phyloP scores from a whole-genome alignment of 805 yeast species.

The Pichia occidentalis region DNA sequence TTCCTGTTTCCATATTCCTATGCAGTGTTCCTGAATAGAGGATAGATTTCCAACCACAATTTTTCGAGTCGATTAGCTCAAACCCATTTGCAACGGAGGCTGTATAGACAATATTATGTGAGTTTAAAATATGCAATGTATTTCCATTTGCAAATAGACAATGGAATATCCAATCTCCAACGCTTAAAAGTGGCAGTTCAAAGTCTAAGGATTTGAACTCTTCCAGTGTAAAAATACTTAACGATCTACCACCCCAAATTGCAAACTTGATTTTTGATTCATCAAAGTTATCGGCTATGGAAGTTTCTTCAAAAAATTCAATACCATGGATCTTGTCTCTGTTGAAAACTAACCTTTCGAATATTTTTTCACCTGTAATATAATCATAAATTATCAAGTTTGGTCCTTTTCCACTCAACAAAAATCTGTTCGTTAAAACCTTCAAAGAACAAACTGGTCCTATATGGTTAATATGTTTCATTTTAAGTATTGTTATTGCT shows the following conservation, averaged over 20 bases:
- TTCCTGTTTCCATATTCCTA: constrained; percentile 30
- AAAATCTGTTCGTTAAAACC: constrained; percentile 29
- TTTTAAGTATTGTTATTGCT: background rate
- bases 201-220: constrained; percentile 23
- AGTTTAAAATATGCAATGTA: constrained; percentile 53
- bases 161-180: constrained; percentile 77
- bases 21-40: constrained; percentile 80
- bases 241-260: constrained; percentile 70
- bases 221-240: constrained; percentile 36
- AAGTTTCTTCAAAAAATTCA: constrained; percentile 23
- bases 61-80: constrained; percentile 27
- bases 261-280: constrained; percentile 24
- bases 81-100: constrained; percentile 21
- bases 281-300: constrained; percentile 25
- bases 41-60: constrained; percentile 69
- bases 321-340: constrained; percentile 83
- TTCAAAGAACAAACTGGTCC: constrained; percentile 71
- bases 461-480: constrained; percentile 31
- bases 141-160: constrained; percentile 41
- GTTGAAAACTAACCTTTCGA: constrained; percentile 44
- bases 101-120: constrained; percentile 65
- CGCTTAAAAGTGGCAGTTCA: constrained; percentile 37
- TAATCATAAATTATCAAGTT: constrained; percentile 48
- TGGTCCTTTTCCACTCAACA: constrained; percentile 72
- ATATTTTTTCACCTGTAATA: constrained; percentile 28